A percentile compares a stretch with the other conserved stretches of the same genome.
Evolutionary conservation across 176 grass and related monocot species (phyloP).

Genomic region (Carex littledalei): DNA sequence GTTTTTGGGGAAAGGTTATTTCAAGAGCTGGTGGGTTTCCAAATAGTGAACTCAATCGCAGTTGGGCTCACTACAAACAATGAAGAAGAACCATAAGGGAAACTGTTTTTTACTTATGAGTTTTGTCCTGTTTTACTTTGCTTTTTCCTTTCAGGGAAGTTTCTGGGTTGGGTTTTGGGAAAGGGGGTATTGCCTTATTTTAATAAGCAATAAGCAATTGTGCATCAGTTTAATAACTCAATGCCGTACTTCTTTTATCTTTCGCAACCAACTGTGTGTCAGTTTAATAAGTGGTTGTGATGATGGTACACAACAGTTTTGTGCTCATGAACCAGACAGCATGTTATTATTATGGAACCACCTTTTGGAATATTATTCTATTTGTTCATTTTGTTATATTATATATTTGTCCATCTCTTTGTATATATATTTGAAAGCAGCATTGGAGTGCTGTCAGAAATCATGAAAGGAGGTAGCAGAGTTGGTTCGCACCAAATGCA

Average conservation of each 20-base stretch:
- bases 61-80: neutral
- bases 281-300: neutral
- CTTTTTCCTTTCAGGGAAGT: neutral
- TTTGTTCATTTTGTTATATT: neutral
- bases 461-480: slow-evolving; percentile 68
- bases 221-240: no score
- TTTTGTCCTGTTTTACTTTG: slow-evolving; percentile 15
- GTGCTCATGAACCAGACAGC: neutral
- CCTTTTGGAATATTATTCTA: slow-evolving; percentile 10
- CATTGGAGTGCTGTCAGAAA: slow-evolving; percentile 57
- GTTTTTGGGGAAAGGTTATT: slow-evolving; percentile 6
- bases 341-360: neutral
- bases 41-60: neutral
- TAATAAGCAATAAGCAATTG: no score
- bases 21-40: neutral
- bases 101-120: neutral
- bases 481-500: slow-evolving; percentile 48
- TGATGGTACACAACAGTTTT: neutral
- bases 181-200: neutral
- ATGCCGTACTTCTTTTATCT: neutral
- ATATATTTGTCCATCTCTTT: neutral
- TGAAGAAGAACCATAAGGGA: slow-evolving; percentile 1
- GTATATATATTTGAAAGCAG: slow-evolving; percentile 48
- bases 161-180: neutral
- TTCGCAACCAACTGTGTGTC: neutral